These are phyloP conservation scores for Acanthamoeba culbertsoni DNA, from an alignment of 208 protist genomes.

Conservation along the genomic window DNA sequence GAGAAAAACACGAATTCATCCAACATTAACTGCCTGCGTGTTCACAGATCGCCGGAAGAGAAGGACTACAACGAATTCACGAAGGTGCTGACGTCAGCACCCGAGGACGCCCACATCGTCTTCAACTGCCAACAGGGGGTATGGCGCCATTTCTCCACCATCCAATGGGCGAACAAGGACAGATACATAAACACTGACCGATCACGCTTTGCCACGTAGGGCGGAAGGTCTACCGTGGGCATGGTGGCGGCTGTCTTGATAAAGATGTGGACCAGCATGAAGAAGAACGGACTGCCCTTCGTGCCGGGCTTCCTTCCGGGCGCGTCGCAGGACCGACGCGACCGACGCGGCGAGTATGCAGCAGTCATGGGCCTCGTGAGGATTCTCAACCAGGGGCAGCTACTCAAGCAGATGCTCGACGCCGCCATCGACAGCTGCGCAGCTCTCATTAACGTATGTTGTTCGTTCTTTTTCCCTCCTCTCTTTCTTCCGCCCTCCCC, in stretches of 20 bases:
- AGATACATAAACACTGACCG: neutral
- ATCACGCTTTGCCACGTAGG: neutral
- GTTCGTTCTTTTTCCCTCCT: neutral
- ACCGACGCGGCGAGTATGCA: neutral
- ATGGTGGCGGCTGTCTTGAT: constrained; percentile 24
- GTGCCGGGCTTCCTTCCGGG: neutral
- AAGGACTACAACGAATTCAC: constrained; percentile 36
- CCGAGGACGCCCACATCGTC: constrained; percentile 51
- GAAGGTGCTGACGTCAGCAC: neutral
- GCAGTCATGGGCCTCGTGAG: constrained; percentile 51
- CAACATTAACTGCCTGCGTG: neutral
- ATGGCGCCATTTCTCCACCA: neutral
- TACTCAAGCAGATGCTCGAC: constrained; percentile 38
- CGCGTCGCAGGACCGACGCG: neutral
- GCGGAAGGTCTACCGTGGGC: constrained; percentile 9
- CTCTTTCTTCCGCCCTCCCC: neutral
- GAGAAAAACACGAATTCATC: neutral
- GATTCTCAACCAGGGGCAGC: constrained; percentile 16
- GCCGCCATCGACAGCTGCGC: constrained; percentile 2
- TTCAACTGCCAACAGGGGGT: constrained; percentile 62
- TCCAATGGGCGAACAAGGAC: neutral
- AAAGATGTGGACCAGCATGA: constrained; percentile 21
- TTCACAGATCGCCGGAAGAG: constrained; percentile 46
- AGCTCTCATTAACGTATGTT: neutral
- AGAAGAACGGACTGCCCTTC: neutral